Percentiles rank a stretch among this genome's conserved stretches.
phyloP scores from a whole-genome alignment of 176 grass and related monocot genomes.

The Avena atlantica region DNA sequence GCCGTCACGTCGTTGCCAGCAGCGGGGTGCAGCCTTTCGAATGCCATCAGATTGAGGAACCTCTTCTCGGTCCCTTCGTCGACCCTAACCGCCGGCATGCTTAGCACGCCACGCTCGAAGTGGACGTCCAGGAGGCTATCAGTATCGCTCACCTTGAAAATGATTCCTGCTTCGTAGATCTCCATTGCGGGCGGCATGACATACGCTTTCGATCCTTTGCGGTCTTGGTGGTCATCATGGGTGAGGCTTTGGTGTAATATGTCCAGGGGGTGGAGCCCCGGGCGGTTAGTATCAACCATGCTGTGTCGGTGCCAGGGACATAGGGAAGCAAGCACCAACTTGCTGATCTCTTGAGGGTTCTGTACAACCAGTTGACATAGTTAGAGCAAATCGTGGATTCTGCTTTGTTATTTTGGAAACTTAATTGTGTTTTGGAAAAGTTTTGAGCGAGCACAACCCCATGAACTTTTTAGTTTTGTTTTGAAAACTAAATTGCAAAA shows the following conservation, averaged over 20 bases:
- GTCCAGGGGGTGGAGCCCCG: background rate
- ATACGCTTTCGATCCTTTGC: background rate
- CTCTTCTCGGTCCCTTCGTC: slow-evolving; percentile 42
- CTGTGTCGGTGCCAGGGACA: background rate
- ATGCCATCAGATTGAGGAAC: slow-evolving; percentile 67
- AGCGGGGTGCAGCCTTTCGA: slow-evolving; percentile 43
- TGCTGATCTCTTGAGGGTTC: background rate
- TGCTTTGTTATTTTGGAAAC: background rate
- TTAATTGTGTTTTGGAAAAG: background rate
- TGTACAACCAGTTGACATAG: background rate
- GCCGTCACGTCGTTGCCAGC: slow-evolving; percentile 41
- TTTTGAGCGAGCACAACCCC: no score
- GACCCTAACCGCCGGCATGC: slow-evolving; percentile 31
- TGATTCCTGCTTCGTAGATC: slow-evolving; percentile 56
- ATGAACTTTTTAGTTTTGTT: no score
- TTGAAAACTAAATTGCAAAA: no score
- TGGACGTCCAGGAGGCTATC: background rate
- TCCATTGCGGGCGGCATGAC: slow-evolving; percentile 39
- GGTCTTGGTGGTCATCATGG: background rate
- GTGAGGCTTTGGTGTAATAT: background rate
- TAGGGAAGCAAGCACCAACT: background rate
- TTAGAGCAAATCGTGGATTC: background rate
- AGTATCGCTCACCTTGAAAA: slow-evolving; percentile 40
- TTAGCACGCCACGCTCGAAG: slow-evolving; percentile 41
- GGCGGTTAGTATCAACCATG: background rate